These are phyloP conservation scores for Backusella macrospora DNA, from an alignment of 192 early-diverging fungal genomes.

Conservation along the genomic window DNA sequence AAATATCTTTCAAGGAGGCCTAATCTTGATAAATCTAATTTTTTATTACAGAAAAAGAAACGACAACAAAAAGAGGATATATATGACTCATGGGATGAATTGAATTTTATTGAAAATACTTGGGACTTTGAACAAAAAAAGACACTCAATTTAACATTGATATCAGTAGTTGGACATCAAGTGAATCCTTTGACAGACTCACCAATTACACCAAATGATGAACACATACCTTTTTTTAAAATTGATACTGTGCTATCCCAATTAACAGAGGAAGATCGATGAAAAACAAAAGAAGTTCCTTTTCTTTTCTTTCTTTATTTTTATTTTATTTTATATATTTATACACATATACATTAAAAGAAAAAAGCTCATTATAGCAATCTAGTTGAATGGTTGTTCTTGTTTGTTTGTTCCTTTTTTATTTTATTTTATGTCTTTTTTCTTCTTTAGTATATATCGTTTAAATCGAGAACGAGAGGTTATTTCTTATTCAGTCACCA, in stretches of 20 bases:
- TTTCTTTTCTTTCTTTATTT: no score
- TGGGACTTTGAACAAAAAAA: conserved; percentile 13
- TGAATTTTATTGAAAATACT: conserved; percentile 15
- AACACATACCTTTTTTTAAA: neutral
- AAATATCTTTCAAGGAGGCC: conserved; percentile 14
- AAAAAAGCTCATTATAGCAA: no score
- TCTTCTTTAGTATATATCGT: neutral
- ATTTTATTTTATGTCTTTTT: neutral
- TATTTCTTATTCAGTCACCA: conserved; percentile 6
- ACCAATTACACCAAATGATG: conserved; percentile 25
- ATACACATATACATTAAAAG: no score
- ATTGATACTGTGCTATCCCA: neutral
- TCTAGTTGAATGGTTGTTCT: no score
- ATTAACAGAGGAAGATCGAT: neutral
- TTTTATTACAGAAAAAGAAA: neutral
- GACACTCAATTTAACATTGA: neutral
- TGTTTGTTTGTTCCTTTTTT: neutral
- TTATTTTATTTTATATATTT: neutral
- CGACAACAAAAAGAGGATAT: neutral
- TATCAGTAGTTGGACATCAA: neutral
- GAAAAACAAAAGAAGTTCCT: no score
- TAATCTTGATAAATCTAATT: conserved; percentile 5
- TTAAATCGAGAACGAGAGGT: neutral
- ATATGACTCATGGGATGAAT: conserved; percentile 4
- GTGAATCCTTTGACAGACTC: conserved; percentile 23